These are phyloP conservation scores for Debaryomycetaceae sp. DNA, from an alignment of 1,139 yeast species.

Conservation along the genomic window DNA sequence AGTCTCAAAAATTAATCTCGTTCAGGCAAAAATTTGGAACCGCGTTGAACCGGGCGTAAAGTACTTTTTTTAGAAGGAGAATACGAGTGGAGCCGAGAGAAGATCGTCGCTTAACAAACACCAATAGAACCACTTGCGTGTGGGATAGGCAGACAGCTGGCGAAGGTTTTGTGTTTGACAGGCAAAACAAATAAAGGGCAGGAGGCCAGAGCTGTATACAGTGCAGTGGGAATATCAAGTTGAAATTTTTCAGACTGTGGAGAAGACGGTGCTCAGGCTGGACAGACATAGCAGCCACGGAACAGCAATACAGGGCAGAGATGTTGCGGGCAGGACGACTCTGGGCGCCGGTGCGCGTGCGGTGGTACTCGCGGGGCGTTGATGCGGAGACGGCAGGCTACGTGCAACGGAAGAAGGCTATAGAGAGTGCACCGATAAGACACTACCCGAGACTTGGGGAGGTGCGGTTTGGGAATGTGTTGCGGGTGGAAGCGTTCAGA, in stretches of 20 bases:
- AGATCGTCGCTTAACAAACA: not conserved
- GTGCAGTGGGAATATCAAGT: not conserved
- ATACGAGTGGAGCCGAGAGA: not conserved
- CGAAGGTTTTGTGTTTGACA: not conserved
- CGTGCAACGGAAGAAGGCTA: constrained; percentile 4
- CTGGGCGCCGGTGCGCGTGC: not conserved
- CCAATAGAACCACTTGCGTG: too few species aligned
- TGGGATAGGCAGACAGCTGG: too few species aligned
- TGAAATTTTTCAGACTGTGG: not conserved
- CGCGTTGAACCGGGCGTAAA: not conserved
- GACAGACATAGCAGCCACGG: not conserved
- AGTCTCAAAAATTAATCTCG: not conserved
- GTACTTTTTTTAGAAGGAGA: not conserved
- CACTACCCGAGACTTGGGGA: constrained; percentile 18
- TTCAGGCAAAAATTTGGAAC: not conserved
- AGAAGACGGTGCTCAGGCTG: not conserved
- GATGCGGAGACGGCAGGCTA: constrained; percentile 5
- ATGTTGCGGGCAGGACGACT: not conserved
- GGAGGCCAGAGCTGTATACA: not conserved
- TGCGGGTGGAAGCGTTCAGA: constrained; percentile 19
- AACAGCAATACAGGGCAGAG: not conserved
- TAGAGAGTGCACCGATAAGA: constrained; percentile 4
- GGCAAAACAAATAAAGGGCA: not conserved
- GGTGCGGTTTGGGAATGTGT: constrained; percentile 8
- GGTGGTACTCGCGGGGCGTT: not conserved